Percentiles rank a stretch among this genome's conserved stretches.
Conservation (phyloP, 345 rosid genomes). For the Populus simonii region DNA sequence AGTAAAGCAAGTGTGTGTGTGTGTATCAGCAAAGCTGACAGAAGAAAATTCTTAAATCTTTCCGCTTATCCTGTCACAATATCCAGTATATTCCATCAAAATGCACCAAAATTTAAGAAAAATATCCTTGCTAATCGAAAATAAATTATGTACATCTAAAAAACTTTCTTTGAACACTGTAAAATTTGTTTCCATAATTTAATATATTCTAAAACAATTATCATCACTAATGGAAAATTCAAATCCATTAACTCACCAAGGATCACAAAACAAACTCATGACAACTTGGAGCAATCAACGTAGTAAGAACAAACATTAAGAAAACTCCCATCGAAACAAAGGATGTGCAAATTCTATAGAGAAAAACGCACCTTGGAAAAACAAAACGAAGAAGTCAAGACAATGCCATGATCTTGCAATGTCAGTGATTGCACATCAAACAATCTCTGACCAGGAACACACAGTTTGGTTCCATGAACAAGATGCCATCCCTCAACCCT, state of each 20-base stretch:
- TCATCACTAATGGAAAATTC: background rate
- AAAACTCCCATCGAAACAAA: background rate
- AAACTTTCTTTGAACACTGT: background rate
- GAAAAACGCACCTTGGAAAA: background rate
- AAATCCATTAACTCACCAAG: background rate
- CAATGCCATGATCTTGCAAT: background rate
- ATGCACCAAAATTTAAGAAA: background rate
- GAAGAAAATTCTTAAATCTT: background rate
- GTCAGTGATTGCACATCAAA: constrained; percentile 1
- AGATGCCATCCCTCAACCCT: background rate
- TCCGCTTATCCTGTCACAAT: background rate
- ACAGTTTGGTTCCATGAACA: background rate
- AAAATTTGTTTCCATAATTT: background rate
- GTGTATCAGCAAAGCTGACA: background rate
- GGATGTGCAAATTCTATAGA: background rate
- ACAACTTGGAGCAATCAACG: background rate
- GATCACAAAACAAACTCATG: background rate
- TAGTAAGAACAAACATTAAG: background rate
- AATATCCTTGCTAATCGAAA: background rate
- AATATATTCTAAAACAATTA: background rate
- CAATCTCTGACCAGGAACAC: background rate
- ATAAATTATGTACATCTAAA: background rate
- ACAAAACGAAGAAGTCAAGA: background rate
- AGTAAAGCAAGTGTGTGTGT: background rate
- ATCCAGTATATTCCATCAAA: background rate